Base-by-base conservation (phyloP, 257 asterid species). In the Oldenlandia corymbosa region DNA sequence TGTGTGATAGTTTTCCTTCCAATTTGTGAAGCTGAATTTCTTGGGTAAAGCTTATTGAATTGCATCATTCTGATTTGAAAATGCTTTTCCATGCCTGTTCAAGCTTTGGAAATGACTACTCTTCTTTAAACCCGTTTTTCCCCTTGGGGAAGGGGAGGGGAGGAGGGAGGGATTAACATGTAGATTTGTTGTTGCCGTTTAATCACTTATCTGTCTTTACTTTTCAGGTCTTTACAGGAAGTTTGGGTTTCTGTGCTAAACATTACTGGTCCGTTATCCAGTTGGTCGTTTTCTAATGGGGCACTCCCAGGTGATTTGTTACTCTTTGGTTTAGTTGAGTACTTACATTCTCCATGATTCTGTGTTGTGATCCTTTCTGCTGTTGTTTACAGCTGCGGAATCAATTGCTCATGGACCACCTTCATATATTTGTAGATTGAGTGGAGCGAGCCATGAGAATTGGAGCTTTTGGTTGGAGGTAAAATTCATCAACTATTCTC, bases 381-480 rank as follows among this genome's bases (percentile, higher is more conserved):
- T 64, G 62, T 60, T 64, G 51, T 53, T 72, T 56, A 60, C 91
- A 90, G 97, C 81, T 73, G 91, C 97, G 2, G 81, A 80, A 52
- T 74, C 60, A 58, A 17, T 79, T 62, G 80, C 81, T 46, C 73
- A 80, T 46, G 90, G 94, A 26, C 96, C 95, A 52, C 94, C 88
- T 20, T 90, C 90, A 21, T 87, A 90, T 78, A 69, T 87, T 26
- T 84, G 93, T 54, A 84, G 99, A 67, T 73, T 93, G 68, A 87
- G 95, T 54, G 99, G 99, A 26, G 78, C 88, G 60, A 66, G 80
- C 76, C 75, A 63, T 26, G 90, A 93, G 71, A 90, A 83, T 56
- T 93, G 99, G 99, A 90, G 69, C 34, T 93, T 93, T 75, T 93
- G 99, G 99, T 78, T 93, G 77, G 97, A 93, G 97, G 99, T 93